Evolutionary conservation across 805 yeast genomes (phyloP).

Genomic region (Brettanomyces bruxellensis): DNA sequence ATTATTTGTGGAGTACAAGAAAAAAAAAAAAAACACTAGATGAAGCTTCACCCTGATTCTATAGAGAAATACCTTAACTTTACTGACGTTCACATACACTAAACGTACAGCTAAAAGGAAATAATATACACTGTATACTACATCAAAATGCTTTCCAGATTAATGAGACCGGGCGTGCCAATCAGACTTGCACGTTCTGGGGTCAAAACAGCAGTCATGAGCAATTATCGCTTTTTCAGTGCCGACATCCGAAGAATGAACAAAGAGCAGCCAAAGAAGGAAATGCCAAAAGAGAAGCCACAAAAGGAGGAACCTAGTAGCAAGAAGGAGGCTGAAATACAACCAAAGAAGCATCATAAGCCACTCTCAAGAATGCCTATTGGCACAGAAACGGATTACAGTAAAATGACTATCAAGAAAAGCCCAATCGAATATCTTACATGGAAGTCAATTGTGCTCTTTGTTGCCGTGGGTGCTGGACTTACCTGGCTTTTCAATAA

Average conservation of each 20-base stretch:
- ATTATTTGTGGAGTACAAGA: too few relatives aligned
- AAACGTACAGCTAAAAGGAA: too few relatives aligned
- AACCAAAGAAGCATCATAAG: conserved; percentile 23
- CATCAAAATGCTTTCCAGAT: too few relatives aligned
- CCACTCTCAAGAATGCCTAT: conserved; percentile 77
- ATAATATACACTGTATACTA: too few relatives aligned
- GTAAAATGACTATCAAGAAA: conserved; percentile 19
- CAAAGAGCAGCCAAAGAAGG: neutral
- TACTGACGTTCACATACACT: too few relatives aligned
- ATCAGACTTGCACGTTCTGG: too few relatives aligned
- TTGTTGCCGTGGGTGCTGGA: conserved; percentile 62
- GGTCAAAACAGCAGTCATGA: too few relatives aligned
- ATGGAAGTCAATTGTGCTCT: conserved; percentile 73
- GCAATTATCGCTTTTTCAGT: neutral
- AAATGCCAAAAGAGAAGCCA: neutral
- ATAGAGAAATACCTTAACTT: too few relatives aligned
- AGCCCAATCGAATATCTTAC: conserved; percentile 62
- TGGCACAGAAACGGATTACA: conserved; percentile 42
- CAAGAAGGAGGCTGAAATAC: neutral
- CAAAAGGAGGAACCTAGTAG: neutral
- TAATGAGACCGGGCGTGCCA: too few relatives aligned
- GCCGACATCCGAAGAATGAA: neutral
- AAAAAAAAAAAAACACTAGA: too few relatives aligned
- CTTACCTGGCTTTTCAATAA: conserved; percentile 60
- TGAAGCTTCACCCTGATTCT: too few relatives aligned